Base-by-base conservation (phyloP, 441 rosid species). In the Raphanus hybrid region DNA sequence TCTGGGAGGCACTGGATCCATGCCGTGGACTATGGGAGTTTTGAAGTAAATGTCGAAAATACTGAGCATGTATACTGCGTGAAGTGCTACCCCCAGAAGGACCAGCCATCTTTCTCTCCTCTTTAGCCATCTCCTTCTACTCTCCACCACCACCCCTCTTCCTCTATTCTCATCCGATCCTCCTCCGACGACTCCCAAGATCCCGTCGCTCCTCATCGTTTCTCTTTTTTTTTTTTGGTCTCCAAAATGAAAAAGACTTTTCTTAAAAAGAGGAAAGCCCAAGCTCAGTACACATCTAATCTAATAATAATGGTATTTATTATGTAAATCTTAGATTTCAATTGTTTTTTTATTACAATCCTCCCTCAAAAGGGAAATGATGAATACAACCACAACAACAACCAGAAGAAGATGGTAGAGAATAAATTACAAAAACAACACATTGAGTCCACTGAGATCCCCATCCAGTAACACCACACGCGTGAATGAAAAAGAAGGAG, bases 21-120 rank as follows among this genome's bases (percentile, higher is more conserved):
- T 89, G 71, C 98, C 99, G 68, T 91, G 97, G 75, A 95, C 97
- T 81, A 93, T 91, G 10, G 98, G 98, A 16, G 98, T 88, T 76
- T 93, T 95, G 97, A 95, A 95, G 87, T 93, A 95, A 80, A 95
- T 91, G 75, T 95, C 99, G 89, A 92, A 95, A 39, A 95, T 92
- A 81, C 99, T 91, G 45, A 95, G 81, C 98, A 92, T 91, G 85
- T 92, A 95, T 6, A 95, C 89, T 4, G 95, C 95, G 80, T 95
- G 97, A 43, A 93, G 96, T 34, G 88, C 81, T 8, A 93, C 89
- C 0, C 99, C 98, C 5, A 96, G 86, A 57, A 88, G 70, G n/a
- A 95, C 95, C 0, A 95, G 89, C 97, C 96, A 92, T 66, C 75
- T 81, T 83, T 93, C 98, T 63, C 91, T 78, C 48, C 86, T 87